Evolutionary conservation across 2,329 filamentous ascomycete genomes (phyloP), one percentile per base, ranked within the genome.

Genomic region (Aspergillus fumigatiaffinis): DNA sequence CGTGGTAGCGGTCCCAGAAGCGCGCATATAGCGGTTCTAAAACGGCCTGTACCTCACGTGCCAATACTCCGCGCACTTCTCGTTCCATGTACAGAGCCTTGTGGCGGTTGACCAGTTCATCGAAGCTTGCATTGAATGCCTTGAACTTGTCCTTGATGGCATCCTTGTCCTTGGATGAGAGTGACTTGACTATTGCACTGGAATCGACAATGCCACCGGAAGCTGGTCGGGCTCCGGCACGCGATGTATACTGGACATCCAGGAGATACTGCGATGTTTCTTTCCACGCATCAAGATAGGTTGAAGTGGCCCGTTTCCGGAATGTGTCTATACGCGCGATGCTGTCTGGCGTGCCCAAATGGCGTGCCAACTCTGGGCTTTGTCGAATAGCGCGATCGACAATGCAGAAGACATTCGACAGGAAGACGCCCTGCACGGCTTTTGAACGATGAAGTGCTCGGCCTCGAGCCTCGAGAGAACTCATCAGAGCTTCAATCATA

Each of bases 1-100:
- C 94, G 72, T 97, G 92, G 72, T 99, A 99, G 28, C 93, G 85
- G 76, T 97, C 94, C 87, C 91, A 97, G 77, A 99, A 99, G 49
- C 94, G 84, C 60, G 89, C 89, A 77, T 99, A 99, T 14, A 99
- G 82, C 54, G 93, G 92, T 77, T 97, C 93, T 55, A 99, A 87
- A 77, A 96, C 91, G 66, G 88, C 87, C 73, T 94, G 91, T 62
- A 97, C 88, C 69, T 97, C 92, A 66, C 88, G 87, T 17, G 86
- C 87, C 67, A 97, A 84, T 75, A 89, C 85, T 60, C 85, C 83
- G 47, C 91, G 85, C 32, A 97, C 93, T 71, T 97, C 93, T 25
- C 86, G 85, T 77, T 99, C 94, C 90, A 97, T 96, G 67, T 82
- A 87, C 68, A 91, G 90, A 28, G 82, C 80, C 76, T 92, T 94